phyloP scores from a whole-genome alignment of 2,329 filamentous ascomycete species.

The Fusarium virguliforme region DNA sequence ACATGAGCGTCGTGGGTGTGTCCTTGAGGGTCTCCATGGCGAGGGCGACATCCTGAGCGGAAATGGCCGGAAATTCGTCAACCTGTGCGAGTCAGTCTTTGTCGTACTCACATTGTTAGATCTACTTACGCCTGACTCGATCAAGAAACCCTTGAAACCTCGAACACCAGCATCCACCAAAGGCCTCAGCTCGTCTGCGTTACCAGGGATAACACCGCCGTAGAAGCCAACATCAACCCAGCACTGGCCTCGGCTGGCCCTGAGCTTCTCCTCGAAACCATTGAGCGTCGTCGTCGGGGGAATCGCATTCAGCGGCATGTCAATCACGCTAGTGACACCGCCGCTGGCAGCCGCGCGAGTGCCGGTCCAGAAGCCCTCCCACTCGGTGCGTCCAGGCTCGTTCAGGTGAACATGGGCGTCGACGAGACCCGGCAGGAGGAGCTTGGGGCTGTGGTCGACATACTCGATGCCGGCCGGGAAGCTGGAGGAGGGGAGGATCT shows the following conservation, averaged over 20 bases:
- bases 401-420: slow-evolving; percentile 99
- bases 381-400: slow-evolving; percentile 96
- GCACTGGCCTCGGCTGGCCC: slow-evolving; percentile 87
- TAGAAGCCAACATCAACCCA: slow-evolving; percentile 99
- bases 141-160: slow-evolving; percentile 98
- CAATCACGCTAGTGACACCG: slow-evolving; percentile 95
- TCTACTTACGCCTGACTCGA: slow-evolving; percentile 90
- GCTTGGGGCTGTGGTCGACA: slow-evolving; percentile 85
- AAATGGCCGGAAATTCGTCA: slow-evolving; percentile 96
- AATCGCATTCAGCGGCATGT: slow-evolving; percentile 98
- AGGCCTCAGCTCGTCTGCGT: slow-evolving; percentile 82
- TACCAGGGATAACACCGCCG: slow-evolving; percentile 93
- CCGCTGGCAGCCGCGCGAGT: slow-evolving; percentile 95
- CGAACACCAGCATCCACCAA: slow-evolving; percentile 89
- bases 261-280: slow-evolving; percentile 87
- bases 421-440: slow-evolving; percentile 91
- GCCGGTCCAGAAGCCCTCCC: slow-evolving; percentile 98
- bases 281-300: slow-evolving; percentile 93
- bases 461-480: slow-evolving; percentile 84
- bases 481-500: slow-evolving; percentile 79
- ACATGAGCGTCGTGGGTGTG: slow-evolving; percentile 93
- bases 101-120: neutral
- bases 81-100: slow-evolving; percentile 69
- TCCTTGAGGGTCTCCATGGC: slow-evolving; percentile 87
- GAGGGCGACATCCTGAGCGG: slow-evolving; percentile 81